phyloP scores from a whole-genome alignment of 2,329 filamentous ascomycete species.

The Botrytis elliptica region DNA sequence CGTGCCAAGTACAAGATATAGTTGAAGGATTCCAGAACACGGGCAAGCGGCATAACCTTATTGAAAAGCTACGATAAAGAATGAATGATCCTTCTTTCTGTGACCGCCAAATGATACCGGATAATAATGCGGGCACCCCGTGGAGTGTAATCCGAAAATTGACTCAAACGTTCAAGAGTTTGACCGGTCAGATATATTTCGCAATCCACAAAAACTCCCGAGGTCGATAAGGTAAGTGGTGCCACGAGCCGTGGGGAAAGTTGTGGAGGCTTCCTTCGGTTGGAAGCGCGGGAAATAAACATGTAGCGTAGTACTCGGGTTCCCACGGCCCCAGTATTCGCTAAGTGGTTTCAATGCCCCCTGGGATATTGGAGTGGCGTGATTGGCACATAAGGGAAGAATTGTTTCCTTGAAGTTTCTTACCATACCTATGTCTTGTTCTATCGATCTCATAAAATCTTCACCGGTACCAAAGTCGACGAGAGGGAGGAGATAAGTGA shows the following conservation, averaged over 20 bases:
- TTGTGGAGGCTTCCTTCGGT: not conserved
- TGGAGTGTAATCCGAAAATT: not conserved
- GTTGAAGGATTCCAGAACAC: not conserved
- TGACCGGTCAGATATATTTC: not conserved
- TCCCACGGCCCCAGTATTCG: not conserved
- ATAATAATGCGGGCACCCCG: no score
- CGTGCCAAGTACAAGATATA: no score
- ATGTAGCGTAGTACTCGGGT: conserved; percentile 3
- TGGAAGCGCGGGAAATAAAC: not conserved
- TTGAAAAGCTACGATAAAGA: not conserved
- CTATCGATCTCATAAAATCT: no score
- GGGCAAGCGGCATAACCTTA: not conserved
- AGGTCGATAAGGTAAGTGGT: not conserved
- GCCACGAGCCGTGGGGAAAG: not conserved
- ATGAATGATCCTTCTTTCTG: not conserved
- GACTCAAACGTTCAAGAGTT: not conserved
- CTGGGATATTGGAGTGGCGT: not conserved
- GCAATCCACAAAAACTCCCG: not conserved
- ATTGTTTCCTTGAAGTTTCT: not conserved
- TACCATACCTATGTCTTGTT: not conserved
- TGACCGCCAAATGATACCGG: not conserved
- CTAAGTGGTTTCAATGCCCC: not conserved
- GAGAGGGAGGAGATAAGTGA: no score
- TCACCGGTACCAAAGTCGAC: not conserved
- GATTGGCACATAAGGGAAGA: not conserved